Conservation (phyloP, 306 rosid genomes). For the Sphenostylis stenocarpa region DNA sequence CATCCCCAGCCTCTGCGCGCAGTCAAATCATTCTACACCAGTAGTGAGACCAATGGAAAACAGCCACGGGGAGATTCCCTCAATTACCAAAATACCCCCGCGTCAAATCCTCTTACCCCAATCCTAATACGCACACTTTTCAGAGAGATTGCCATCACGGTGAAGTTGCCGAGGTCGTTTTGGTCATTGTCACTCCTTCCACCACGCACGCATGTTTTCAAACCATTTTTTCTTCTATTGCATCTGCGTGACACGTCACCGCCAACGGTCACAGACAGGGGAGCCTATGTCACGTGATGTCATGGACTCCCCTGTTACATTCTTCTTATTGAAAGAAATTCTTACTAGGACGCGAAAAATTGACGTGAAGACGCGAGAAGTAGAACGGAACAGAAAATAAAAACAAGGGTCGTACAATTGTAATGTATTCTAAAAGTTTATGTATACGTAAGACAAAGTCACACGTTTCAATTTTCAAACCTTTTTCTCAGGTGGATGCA, state of each 20-base stretch:
- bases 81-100: constrained; percentile 42
- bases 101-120: constrained; percentile 41
- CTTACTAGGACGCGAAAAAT: background rate
- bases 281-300: too few relatives aligned
- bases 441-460: background rate
- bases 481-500: background rate
- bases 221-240: too few relatives aligned
- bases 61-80: too few relatives aligned
- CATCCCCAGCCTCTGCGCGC: background rate
- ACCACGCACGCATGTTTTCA: too few relatives aligned
- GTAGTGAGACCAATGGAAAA: too few relatives aligned
- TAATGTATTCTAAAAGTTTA: background rate
- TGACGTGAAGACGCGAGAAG: background rate
- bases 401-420: background rate
- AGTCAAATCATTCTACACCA: constrained; percentile 43
- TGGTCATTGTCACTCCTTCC: constrained; percentile 42
- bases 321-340: too few relatives aligned
- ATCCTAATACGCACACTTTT: constrained; percentile 35
- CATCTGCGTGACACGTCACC: too few relatives aligned
- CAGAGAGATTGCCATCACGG: constrained; percentile 23
- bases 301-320: too few relatives aligned
- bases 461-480: background rate
- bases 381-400: too few relatives aligned
- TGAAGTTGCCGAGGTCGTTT: constrained; percentile 50
- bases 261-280: too few relatives aligned